Conservation (phyloP, 176 grass and related monocot species). For the Elaeis guineensis region DNA sequence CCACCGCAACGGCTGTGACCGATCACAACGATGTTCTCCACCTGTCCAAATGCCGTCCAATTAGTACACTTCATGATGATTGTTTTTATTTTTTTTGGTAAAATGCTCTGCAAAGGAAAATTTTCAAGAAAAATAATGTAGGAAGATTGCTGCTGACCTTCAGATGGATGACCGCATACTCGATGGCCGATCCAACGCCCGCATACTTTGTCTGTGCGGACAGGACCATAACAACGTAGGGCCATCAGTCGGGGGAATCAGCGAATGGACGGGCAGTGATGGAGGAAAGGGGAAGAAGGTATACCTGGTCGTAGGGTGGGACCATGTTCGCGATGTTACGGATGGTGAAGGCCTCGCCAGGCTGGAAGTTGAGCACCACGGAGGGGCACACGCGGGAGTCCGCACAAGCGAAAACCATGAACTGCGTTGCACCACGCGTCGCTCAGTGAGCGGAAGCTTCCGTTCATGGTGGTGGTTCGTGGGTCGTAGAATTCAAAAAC, state of each 20-base stretch:
- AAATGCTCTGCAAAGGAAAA: too few relatives aligned
- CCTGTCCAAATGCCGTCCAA: conserved; percentile 21
- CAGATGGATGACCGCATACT: conserved; percentile 59
- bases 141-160: conserved; percentile 27
- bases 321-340: conserved; percentile 65
- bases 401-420: conserved; percentile 81
- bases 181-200: conserved; percentile 48
- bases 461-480: too few relatives aligned
- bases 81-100: too few relatives aligned
- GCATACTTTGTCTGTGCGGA: conserved; percentile 31
- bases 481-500: too few relatives aligned
- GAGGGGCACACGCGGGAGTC: conserved; percentile 78
- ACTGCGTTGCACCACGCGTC: conserved; percentile 20
- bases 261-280: too few relatives aligned
- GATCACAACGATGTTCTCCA: conserved; percentile 68
- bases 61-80: too few relatives aligned
- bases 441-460: too few relatives aligned
- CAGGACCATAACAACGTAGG: neutral
- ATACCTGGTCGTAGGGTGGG: conserved; percentile 57
- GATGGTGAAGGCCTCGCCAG: conserved; percentile 75
- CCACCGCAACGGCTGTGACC: conserved; percentile 79
- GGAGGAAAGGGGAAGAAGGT: too few relatives aligned
- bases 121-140: neutral
- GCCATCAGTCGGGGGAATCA: too few relatives aligned
- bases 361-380: conserved; percentile 48